phyloP scores from a whole-genome alignment of 2,329 filamentous ascomycete species.

The Calonectria naviculata region DNA sequence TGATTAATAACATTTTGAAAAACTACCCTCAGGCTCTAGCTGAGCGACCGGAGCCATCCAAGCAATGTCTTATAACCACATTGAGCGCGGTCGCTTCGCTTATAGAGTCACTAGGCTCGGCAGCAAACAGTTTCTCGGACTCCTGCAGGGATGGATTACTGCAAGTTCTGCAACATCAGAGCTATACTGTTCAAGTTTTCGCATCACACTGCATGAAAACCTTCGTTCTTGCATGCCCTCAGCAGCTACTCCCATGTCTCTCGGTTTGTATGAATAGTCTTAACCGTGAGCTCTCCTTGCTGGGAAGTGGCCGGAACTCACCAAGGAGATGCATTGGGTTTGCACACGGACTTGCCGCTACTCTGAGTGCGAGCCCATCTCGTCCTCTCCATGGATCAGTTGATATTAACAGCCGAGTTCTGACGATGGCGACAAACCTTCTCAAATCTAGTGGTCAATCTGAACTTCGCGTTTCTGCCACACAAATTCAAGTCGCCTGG shows the following conservation, averaged over 20 bases:
- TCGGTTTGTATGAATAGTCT: constrained; percentile 98
- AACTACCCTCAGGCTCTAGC: constrained; percentile 93
- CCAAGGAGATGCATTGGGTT: constrained; percentile 89
- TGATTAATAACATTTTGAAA: constrained; percentile 91
- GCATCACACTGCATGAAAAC: constrained; percentile 86
- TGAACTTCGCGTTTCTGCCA: constrained; percentile 89
- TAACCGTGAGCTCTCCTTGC: constrained; percentile 83
- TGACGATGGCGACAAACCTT: constrained; percentile 90
- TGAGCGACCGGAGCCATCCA: constrained; percentile 88
- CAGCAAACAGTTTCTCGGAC: constrained; percentile 83
- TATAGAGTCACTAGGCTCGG: constrained; percentile 83
- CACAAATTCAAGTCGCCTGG: constrained; percentile 98
- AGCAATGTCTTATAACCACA: constrained; percentile 83
- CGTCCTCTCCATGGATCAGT: constrained; percentile 95
- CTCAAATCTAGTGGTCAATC: constrained; percentile 93
- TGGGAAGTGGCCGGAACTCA: constrained; percentile 80
- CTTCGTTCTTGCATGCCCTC: constrained; percentile 90
- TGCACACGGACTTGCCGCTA: constrained; percentile 89
- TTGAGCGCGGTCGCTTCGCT: constrained; percentile 84
- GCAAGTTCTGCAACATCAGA: constrained; percentile 92
- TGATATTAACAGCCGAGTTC: constrained; percentile 91
- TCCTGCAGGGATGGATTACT: constrained; percentile 86
- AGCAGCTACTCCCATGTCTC: constrained; percentile 89
- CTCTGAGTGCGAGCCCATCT: constrained; percentile 87
- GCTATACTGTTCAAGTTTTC: constrained; percentile 94